Evolutionary conservation across 2,329 filamentous ascomycete genomes (phyloP).

Genomic region (Colletotrichum tamarilloi): DNA sequence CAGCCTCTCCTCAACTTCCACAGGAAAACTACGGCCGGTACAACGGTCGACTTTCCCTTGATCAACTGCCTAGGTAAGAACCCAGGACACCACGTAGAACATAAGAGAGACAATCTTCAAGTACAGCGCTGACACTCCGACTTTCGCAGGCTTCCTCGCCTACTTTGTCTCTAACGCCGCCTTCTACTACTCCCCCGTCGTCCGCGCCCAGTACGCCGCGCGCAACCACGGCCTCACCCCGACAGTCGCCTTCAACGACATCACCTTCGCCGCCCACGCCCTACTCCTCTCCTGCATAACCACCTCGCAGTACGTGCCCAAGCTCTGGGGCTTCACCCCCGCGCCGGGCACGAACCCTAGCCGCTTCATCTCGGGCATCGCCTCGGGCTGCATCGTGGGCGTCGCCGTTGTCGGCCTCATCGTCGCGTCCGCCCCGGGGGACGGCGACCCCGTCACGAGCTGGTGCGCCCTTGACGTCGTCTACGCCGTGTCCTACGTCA

Average conservation of each 20-base stretch:
- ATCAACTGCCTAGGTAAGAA: conserved; percentile 72
- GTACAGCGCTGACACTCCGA: conserved; percentile 13
- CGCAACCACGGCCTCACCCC: conserved; percentile 81
- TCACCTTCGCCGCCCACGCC: conserved; percentile 88
- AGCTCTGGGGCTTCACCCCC: conserved; percentile 81
- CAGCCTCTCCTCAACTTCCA: conserved; percentile 85
- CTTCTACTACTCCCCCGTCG: conserved; percentile 82
- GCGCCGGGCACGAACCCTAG: conserved; percentile 66
- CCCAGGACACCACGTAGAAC: not conserved
- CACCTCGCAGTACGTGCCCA: conserved; percentile 82
- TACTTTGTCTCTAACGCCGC: conserved; percentile 81
- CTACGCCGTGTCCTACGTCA: conserved; percentile 84
- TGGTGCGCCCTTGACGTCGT: conserved; percentile 74
- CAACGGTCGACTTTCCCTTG: conserved; percentile 88
- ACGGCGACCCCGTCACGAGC: conserved; percentile 52
- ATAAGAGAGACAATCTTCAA: not conserved
- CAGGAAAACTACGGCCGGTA: conserved; percentile 82
- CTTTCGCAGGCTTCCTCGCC: conserved; percentile 71
- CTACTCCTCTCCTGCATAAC: conserved; percentile 76
- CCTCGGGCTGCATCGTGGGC: conserved; percentile 73
- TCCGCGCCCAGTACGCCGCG: conserved; percentile 85
- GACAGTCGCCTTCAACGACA: conserved; percentile 90
- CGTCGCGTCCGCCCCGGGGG: conserved; percentile 52
- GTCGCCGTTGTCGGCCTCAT: conserved; percentile 63
- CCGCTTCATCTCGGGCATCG: conserved; percentile 74